Evolutionary conservation across 768 basidiomycete species (phyloP).

Genomic region (Kwoniella dendrophila): DNA sequence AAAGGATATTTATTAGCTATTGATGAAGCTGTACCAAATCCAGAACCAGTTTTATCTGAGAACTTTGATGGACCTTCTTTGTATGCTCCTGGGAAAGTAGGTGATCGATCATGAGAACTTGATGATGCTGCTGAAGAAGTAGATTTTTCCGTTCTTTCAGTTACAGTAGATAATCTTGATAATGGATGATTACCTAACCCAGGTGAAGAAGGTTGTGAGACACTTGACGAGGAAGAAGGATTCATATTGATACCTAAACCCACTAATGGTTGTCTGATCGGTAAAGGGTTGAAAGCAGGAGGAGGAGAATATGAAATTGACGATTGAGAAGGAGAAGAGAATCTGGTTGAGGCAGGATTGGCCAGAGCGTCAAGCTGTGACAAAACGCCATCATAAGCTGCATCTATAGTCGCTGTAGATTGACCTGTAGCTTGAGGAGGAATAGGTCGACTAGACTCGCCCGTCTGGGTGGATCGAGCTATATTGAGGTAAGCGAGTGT

Average conservation of each 20-base stretch:
- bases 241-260: slow-evolving; percentile 23
- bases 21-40: slow-evolving; percentile 5
- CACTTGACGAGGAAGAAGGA: not conserved
- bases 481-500: not conserved
- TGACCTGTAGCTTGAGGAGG: slow-evolving; percentile 40
- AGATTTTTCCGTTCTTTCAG: slow-evolving; percentile 40
- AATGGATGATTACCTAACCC: slow-evolving; percentile 9
- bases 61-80: slow-evolving; percentile 7
- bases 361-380: slow-evolving; percentile 42
- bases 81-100: slow-evolving; percentile 17
- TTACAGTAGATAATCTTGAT: slow-evolving; percentile 34
- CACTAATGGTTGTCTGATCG: slow-evolving; percentile 24
- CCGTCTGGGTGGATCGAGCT: slow-evolving; percentile 5
- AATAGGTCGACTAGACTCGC: slow-evolving; percentile 7
- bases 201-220: slow-evolving; percentile 3
- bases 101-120: slow-evolving; percentile 4
- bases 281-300: slow-evolving; percentile 9
- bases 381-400: slow-evolving; percentile 48
- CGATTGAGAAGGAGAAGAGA: not conserved
- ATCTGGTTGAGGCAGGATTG: slow-evolving; percentile 9
- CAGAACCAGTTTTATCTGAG: slow-evolving; percentile 14
- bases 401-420: slow-evolving; percentile 40
- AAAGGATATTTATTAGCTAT: slow-evolving; percentile 39
- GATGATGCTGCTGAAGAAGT: slow-evolving; percentile 6
- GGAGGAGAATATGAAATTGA: slow-evolving; percentile 8